Conservation (phyloP, 2,329 filamentous ascomycete species). For the Botrytis cinerea region DNA sequence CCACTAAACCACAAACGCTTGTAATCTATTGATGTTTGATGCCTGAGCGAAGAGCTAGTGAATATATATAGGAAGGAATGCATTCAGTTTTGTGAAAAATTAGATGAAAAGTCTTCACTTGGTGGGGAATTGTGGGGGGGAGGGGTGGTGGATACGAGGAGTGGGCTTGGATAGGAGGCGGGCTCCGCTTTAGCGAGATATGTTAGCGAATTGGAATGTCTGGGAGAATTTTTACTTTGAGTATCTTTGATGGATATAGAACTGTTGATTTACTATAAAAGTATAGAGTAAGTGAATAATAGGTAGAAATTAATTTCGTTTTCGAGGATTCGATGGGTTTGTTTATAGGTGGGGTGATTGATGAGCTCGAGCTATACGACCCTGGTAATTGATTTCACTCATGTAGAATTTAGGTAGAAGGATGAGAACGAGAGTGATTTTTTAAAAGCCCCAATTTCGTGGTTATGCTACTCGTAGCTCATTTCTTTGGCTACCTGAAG, state of each 20-base stretch:
- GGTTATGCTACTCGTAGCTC: too few relatives aligned
- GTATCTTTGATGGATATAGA: neutral
- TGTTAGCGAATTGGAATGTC: neutral
- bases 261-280: neutral
- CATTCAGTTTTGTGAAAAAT: neutral
- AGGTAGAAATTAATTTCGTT: neutral
- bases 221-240: neutral
- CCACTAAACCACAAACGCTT: slow-evolving; percentile 28
- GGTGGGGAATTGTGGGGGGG: neutral
- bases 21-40: neutral
- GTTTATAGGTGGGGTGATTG: neutral
- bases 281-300: neutral
- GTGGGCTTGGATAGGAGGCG: neutral
- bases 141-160: neutral
- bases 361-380: neutral
- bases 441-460: too few relatives aligned
- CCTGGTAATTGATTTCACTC: neutral
- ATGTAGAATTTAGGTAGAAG: too few relatives aligned
- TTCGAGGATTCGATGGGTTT: neutral
- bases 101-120: neutral
- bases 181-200: neutral
- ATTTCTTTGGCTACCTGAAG: too few relatives aligned
- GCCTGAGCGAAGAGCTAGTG: rapidly evolving
- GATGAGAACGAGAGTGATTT: too few relatives aligned
- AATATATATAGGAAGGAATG: rapidly evolving